Conservation (phyloP, 345 rosid species). For the Toxicodendron radicans region DNA sequence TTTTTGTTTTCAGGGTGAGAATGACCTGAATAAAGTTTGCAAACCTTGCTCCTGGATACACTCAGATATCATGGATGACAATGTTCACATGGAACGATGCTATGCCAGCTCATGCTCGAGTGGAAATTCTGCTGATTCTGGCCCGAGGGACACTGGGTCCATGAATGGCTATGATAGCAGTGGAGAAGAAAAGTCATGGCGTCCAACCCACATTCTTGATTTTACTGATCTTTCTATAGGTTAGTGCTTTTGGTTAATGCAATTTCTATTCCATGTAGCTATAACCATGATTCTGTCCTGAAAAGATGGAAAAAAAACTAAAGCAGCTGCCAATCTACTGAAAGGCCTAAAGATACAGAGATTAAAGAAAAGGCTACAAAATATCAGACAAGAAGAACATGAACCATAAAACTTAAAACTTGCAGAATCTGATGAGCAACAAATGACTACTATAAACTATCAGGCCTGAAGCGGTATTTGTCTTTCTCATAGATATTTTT, state of each 20-base stretch:
- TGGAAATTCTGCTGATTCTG: slow-evolving; percentile 23
- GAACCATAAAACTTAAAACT: not conserved
- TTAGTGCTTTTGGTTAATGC: slow-evolving; percentile 28
- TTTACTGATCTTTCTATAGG: slow-evolving; percentile 79
- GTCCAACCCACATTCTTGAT: slow-evolving; percentile 72
- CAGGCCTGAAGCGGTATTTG: not conserved
- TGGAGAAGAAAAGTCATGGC: slow-evolving; percentile 54
- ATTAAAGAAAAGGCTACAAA: not conserved
- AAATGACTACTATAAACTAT: not conserved
- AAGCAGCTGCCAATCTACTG: not conserved
- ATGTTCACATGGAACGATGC: slow-evolving; percentile 70
- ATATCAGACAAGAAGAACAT: not conserved
- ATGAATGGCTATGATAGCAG: slow-evolving; percentile 30
- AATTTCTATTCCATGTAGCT: not conserved
- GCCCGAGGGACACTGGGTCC: slow-evolving; percentile 17
- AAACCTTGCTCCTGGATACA: slow-evolving; percentile 88
- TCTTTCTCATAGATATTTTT: not conserved
- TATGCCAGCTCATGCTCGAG: slow-evolving; percentile 13
- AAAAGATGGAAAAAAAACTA: not conserved
- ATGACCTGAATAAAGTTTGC: slow-evolving; percentile 31
- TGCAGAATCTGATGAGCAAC: not conserved
- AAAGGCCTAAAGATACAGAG: not conserved
- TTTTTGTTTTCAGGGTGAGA: slow-evolving; percentile 45
- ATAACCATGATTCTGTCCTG: not conserved
- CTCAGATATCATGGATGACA: slow-evolving; percentile 92